These are phyloP conservation scores for Ogataea trehaloabstinens DNA, from an alignment of 805 yeast species.

Conservation along the genomic window DNA sequence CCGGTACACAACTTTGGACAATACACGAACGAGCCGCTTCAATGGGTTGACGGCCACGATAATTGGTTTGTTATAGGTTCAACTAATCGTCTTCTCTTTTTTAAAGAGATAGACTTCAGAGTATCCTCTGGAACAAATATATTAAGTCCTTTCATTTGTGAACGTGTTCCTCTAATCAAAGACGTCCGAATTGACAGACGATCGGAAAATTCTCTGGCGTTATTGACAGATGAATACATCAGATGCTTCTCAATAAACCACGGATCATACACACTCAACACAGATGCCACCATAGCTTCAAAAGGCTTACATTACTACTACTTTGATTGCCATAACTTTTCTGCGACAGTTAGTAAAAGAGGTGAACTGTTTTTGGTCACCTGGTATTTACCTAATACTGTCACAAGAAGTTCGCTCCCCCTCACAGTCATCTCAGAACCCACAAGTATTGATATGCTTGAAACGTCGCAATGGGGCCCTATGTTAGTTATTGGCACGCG, in stretches of 20 bases:
- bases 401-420: no score
- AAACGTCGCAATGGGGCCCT: not conserved
- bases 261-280: not conserved
- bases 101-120: not conserved
- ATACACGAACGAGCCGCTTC: not conserved
- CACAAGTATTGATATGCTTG: not conserved
- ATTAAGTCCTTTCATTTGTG: not conserved
- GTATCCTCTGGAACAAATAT: not conserved
- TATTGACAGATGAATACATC: no score
- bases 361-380: not conserved
- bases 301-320: not conserved
- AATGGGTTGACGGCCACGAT: not conserved
- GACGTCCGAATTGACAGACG: no score
- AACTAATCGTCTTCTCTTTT: not conserved
- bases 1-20: not conserved
- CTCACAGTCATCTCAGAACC: no score
- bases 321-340: not conserved
- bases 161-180: not conserved
- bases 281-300: not conserved
- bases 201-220: not conserved
- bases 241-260: not conserved
- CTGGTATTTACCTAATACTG: not conserved
- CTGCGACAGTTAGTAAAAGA: not conserved
- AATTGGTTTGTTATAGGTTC: not conserved
- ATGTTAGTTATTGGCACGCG: constrained; percentile 1